Percentiles rank a stretch among this genome's conserved stretches.
phyloP scores from a whole-genome alignment of 1,139 yeast species.

The Zygotorulaspora mrakii region DNA sequence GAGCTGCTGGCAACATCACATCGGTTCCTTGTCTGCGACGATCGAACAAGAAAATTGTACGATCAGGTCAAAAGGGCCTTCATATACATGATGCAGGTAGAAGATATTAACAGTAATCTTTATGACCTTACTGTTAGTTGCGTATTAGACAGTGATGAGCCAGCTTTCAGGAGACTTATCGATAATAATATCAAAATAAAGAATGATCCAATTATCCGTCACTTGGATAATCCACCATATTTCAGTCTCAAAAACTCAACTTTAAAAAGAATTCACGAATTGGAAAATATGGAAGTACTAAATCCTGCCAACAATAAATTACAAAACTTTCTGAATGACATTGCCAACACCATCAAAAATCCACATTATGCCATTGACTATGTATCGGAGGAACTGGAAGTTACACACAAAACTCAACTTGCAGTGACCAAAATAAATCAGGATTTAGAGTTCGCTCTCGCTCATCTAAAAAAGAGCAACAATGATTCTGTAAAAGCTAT shows the following conservation, averaged over 20 bases:
- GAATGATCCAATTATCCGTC: conserved; percentile 43
- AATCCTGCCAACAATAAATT: conserved; percentile 61
- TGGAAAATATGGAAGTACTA: conserved; percentile 66
- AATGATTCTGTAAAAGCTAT: conserved; percentile 19
- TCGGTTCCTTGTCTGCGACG: conserved; percentile 37
- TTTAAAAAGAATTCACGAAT: conserved; percentile 67
- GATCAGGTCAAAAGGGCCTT: conserved; percentile 81
- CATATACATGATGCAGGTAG: conserved; percentile 71
- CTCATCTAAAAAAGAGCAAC: conserved; percentile 18
- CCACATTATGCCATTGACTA: conserved; percentile 66
- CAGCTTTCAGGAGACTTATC: conserved; percentile 54
- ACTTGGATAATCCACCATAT: conserved; percentile 55
- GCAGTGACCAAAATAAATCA: conserved; percentile 18
- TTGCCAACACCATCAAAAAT: conserved; percentile 79
- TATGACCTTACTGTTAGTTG: conserved; percentile 72
- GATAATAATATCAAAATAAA: conserved; percentile 21
- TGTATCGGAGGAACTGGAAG: conserved; percentile 58
- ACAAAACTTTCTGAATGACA: conserved; percentile 75
- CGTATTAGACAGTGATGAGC: conserved; percentile 65
- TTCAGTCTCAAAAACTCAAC: conserved; percentile 76
- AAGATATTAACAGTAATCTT: conserved; percentile 63
- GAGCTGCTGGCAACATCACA: conserved; percentile 50
- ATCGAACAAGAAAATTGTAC: conserved; percentile 52
- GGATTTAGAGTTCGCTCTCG: conserved; percentile 13
- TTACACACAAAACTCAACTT: conserved; percentile 56